Percentiles rank a stretch among this genome's conserved stretches.
Conservation (phyloP, 352 stramenopile species). For the Globisporangium paroecandrum region DNA sequence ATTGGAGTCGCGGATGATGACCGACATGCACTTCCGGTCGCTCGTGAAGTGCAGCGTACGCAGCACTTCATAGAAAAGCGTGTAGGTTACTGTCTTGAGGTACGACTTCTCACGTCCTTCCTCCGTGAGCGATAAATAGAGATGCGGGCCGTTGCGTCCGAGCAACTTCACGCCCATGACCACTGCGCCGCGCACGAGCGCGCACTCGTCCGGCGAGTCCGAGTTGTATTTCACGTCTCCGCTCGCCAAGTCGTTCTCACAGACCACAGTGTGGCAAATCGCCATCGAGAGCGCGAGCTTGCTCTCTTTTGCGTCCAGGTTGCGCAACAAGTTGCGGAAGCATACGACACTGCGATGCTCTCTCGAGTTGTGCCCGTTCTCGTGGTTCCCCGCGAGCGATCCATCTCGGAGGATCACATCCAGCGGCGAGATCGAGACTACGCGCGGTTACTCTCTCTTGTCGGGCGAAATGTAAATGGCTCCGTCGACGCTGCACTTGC, state of each 20-base stretch:
- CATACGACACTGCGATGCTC: slow-evolving; percentile 21
- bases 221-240: slow-evolving; percentile 80
- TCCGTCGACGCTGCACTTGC: slow-evolving; percentile 91
- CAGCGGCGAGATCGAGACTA: slow-evolving; percentile 35
- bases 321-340: slow-evolving; percentile 47
- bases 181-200: slow-evolving; percentile 81
- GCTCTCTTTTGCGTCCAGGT: slow-evolving; percentile 51
- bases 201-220: slow-evolving; percentile 91
- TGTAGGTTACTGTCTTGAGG: slow-evolving; percentile 66
- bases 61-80: slow-evolving; percentile 63
- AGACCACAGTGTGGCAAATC: slow-evolving; percentile 86
- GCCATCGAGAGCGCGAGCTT: slow-evolving; percentile 72
- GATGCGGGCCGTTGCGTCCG: slow-evolving; percentile 39
- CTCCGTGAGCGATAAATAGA: slow-evolving; percentile 64
- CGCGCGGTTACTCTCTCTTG: slow-evolving; percentile 27
- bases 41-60: slow-evolving; percentile 74
- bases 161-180: slow-evolving; percentile 81
- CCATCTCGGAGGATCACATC: slow-evolving; percentile 21
- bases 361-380: slow-evolving; percentile 7
- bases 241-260: slow-evolving; percentile 38
- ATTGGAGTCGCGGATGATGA: slow-evolving; percentile 62
- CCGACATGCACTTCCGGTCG: slow-evolving; percentile 80
- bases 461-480: slow-evolving; percentile 60
- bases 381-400: not conserved
- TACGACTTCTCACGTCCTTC: slow-evolving; percentile 52